Base-by-base conservation (phyloP, 495 filamentous ascomycete genomes). In the Geoglossum glabrum region DNA sequence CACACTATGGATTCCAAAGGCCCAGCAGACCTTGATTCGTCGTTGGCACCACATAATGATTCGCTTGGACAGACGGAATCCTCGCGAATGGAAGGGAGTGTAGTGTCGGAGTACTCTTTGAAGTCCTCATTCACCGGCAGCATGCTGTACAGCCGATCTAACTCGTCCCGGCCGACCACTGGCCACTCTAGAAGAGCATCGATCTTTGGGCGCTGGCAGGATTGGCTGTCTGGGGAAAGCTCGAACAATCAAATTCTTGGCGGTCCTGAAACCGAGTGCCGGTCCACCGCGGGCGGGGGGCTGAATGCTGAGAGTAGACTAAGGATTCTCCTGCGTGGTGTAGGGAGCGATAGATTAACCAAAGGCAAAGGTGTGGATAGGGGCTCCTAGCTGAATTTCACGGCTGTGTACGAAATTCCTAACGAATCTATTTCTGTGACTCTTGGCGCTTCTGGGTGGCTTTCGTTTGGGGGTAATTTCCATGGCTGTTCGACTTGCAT, bases 351-450 rank as follows among this genome's bases (percentile, higher is more conserved):
- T n/a, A 52, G 11, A 26, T 23, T 21, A 13, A 30, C 25, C 23
- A 52, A 52, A 31, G 49, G 49, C 28, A 52, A 52, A 52, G 30
- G 49, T 31, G 49, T 52, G 49, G 49, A 52, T 52, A 52, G 49
- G 17, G 25, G 49, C 23, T 27, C 15, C 19, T 52, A 52, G 49
- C 49, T 30, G n/a, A 5, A 1, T 45, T 45, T 45, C 40, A 21
- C n/a, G 40, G n/a, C 40, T 19, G n/a, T 10, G 7, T 45, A 45
- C 40, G 40, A 45, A 45, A 21, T 21, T 21, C 40, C 1, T 45
- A 45, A 45, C 40, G 40, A 45, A 19, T 45, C 23, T 13, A 19
- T 21, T 19, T 21, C 10, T 21, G 13, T 3, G n/a, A 7, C 17
- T 40, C 17, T 21, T 45, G 17, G 40, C 40, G n/a, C n/a, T 45